Conservation (phyloP, 2,329 filamentous ascomycete genomes). For the Berkeleyomyces basicola region DNA sequence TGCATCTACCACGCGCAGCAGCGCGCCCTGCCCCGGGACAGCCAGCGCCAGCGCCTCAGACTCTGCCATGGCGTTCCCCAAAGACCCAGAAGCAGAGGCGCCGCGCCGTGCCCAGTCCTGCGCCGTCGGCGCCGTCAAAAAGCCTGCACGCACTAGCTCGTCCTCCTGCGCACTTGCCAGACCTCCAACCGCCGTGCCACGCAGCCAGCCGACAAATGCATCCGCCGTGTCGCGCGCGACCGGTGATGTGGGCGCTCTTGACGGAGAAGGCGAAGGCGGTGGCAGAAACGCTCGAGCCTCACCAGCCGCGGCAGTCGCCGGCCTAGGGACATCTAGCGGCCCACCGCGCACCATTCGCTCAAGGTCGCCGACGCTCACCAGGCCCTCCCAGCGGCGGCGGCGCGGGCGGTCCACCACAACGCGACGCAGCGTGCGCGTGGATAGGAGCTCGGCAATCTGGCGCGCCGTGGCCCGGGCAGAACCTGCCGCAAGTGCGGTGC, state of each 20-base stretch:
- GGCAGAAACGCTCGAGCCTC: too few relatives aligned
- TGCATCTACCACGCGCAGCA: slow-evolving; percentile 46
- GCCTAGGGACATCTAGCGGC: slow-evolving; percentile 16
- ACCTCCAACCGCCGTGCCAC: slow-evolving; percentile 17
- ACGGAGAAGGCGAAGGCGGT: too few relatives aligned
- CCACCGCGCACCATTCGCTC: slow-evolving; percentile 21
- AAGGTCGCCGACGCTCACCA: slow-evolving; percentile 43
- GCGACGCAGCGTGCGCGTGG: slow-evolving; percentile 40
- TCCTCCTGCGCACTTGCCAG: slow-evolving; percentile 34
- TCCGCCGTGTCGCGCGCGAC: slow-evolving; percentile 22
- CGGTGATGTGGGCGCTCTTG: too few relatives aligned
- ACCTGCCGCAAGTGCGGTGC: slow-evolving; percentile 34
- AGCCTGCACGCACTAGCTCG: slow-evolving; percentile 46
- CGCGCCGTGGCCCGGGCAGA: slow-evolving; percentile 50
- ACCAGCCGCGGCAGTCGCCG: slow-evolving; percentile 10
- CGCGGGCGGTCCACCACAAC: slow-evolving; percentile 30
- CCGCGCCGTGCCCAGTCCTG: not conserved
- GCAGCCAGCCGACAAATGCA: slow-evolving; percentile 28
- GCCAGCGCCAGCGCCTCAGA: slow-evolving; percentile 48
- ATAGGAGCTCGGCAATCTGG: slow-evolving; percentile 45
- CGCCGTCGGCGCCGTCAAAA: slow-evolving; percentile 36
- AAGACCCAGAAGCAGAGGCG: not conserved
- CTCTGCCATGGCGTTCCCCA: slow-evolving; percentile 30
- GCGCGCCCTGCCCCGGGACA: slow-evolving; percentile 48
- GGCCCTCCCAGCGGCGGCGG: slow-evolving; percentile 43